phyloP scores from a whole-genome alignment of 1,284 basidiomycete genomes.

The Ceraceosorus guamensis region DNA sequence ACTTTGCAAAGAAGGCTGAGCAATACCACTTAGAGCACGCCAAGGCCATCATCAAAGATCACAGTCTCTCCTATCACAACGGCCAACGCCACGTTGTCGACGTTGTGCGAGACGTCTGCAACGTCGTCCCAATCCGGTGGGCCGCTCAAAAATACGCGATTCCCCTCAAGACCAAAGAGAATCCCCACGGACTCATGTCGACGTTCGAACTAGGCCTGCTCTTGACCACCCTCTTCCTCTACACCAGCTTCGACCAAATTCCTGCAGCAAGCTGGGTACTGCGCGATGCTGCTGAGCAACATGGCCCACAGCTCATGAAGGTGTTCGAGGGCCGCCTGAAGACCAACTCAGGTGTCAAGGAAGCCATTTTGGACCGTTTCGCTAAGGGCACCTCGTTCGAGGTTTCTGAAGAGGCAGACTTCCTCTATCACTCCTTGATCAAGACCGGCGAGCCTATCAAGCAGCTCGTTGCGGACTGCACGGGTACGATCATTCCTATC shows the following conservation, averaged over 20 bases:
- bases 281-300: constrained; percentile 8
- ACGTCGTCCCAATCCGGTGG: constrained; percentile 60
- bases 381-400: constrained; percentile 19
- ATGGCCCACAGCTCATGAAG: constrained; percentile 3
- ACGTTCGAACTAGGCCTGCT: constrained; percentile 7
- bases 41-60: constrained; percentile 54
- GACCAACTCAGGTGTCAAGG: constrained; percentile 10
- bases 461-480: constrained; percentile 6
- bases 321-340: constrained; percentile 14
- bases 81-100: constrained; percentile 57
- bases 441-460: constrained; percentile 4
- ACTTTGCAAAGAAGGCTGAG: constrained; percentile 14
- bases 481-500: constrained; percentile 15
- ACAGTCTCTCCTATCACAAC: constrained; percentile 58
- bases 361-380: constrained; percentile 13
- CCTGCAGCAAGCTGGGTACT: constrained; percentile 50
- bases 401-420: constrained; percentile 9
- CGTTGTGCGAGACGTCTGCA: constrained; percentile 64
- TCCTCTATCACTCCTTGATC: constrained; percentile 11
- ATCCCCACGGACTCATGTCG: constrained; percentile 58
- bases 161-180: constrained; percentile 59
- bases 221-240: constrained; percentile 16
- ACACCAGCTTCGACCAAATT: constrained; percentile 52
- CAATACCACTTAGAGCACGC: constrained; percentile 52
- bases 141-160: constrained; percentile 50